phyloP scores from a whole-genome alignment of 2,329 filamentous ascomycete species.

The Talaromyces verruculosus region DNA sequence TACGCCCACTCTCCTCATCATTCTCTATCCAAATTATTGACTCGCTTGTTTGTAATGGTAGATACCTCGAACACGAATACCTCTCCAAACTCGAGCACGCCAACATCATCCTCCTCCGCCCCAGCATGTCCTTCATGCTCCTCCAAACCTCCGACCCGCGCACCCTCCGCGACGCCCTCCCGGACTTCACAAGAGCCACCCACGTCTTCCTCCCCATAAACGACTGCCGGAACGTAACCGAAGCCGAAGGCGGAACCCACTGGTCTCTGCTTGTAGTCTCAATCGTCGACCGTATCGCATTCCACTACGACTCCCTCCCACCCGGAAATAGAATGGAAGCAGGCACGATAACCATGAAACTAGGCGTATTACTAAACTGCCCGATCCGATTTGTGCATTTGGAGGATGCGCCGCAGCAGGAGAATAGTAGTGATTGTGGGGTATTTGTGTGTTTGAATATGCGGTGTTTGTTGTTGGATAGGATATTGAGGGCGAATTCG shows the following conservation, averaged over 20 bases:
- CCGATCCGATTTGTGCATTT: slow-evolving; percentile 74
- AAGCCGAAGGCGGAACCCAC: slow-evolving; percentile 87
- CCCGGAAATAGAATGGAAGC: slow-evolving; percentile 76
- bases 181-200: slow-evolving; percentile 75
- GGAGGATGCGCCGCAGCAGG: slow-evolving; percentile 82
- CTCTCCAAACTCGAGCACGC: slow-evolving; percentile 77
- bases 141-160: slow-evolving; percentile 67
- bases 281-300: slow-evolving; percentile 83
- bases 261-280: slow-evolving; percentile 93
- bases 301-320: slow-evolving; percentile 90
- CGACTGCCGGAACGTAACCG: slow-evolving; percentile 71
- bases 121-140: slow-evolving; percentile 88
- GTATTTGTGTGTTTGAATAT: slow-evolving; percentile 95
- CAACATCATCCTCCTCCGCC: slow-evolving; percentile 84
- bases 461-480: slow-evolving; percentile 85
- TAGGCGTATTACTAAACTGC: slow-evolving; percentile 66
- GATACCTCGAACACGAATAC: slow-evolving; percentile 86
- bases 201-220: slow-evolving; percentile 97
- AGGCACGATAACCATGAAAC: slow-evolving; percentile 64
- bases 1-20: slow-evolving; percentile 49
- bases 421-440: slow-evolving; percentile 90
- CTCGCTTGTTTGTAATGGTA: slow-evolving; percentile 22
- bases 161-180: slow-evolving; percentile 66
- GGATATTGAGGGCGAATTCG: slow-evolving; percentile 74
- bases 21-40: neutral